Evolutionary conservation across 495 filamentous ascomycete genomes (phyloP), one percentile per base, ranked within the genome.

Genomic region (Penicillium dipodomyicola): DNA sequence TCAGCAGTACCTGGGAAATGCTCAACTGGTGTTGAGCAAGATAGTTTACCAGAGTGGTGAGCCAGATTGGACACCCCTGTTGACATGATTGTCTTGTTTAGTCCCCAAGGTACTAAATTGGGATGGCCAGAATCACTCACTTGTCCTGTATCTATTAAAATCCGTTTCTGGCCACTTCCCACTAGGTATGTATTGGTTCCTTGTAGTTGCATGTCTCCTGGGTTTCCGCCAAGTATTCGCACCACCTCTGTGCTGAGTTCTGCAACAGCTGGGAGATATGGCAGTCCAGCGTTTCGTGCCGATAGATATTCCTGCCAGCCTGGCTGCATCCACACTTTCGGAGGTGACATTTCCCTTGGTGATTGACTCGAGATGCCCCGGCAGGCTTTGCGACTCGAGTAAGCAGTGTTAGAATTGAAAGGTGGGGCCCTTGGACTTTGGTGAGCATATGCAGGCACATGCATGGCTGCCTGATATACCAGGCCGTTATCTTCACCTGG

Each of bases 131-230:
- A 12, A 27, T 15, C 41, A 46, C 54, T 43, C 11, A 62, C 59
- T 54, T 87, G 77, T 33, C 80, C 85, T 0, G 88, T 89, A 67
- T 92, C 89, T 56, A 92, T 81, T 6, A 92, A 73, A 40, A 90
- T 61, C n/a, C 87, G 76, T 2, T 68, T 35, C 2, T 65, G 56
- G 10, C 88, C 87, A 7, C 78, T 89, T 54, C 88, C 88, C 49
- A 92, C 63, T 25, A 92, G 74, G 69, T 90, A 92, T 9, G 89
- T 92, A 68, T 92, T 92, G 42, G 89, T 90, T 22, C 84, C 84
- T 74, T 80, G 80, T 27, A 82, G 65, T 50, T 69, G 61, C 66
- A 84, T 80, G 60, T 87, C 85, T 59, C 83, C 80, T 5, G 88
- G 84, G 66, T 92, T 91, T 22, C 82, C 83, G 44, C 82, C 88